Conservation (phyloP, 2,329 filamentous ascomycete genomes). For the Cercospora zeina region DNA sequence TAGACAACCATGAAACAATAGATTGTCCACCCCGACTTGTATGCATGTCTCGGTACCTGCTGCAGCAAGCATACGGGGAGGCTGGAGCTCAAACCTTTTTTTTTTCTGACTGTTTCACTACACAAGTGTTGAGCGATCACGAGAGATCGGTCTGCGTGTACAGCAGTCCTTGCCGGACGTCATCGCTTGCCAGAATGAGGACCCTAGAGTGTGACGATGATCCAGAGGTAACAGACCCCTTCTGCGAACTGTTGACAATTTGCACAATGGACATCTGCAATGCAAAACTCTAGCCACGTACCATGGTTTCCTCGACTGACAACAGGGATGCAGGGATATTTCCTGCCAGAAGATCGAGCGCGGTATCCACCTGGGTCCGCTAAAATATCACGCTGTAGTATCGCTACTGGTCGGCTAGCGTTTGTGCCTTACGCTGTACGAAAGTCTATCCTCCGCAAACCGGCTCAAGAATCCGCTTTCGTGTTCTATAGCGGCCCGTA, state of each 20-base stretch:
- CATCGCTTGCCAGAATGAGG: neutral
- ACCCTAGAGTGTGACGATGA: neutral
- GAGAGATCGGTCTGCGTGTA: neutral
- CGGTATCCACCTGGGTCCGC: neutral
- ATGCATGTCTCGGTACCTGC: constrained; percentile 11
- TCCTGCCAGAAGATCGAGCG: constrained; percentile 5
- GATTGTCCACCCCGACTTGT: constrained; percentile 3
- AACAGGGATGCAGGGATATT: neutral
- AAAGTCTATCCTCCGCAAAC: constrained; percentile 12
- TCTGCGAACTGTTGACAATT: constrained; percentile 2
- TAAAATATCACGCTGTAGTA: neutral
- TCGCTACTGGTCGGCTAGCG: constrained; percentile 11
- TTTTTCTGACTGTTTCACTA: neutral
- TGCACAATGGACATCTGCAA: constrained; percentile 3
- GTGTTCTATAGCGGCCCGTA: constrained; percentile 23
- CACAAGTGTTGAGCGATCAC: neutral
- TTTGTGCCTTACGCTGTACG: constrained; percentile 6
- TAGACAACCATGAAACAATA: neutral
- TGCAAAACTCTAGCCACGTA: neutral
- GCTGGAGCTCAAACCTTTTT: constrained; percentile 2
- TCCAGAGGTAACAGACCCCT: neutral
- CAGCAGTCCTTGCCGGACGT: neutral
- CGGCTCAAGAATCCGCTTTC: constrained; percentile 2
- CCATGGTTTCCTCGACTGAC: neutral
- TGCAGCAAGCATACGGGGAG: constrained; percentile 8